Evolutionary conservation across 371 early-diverging fungal genomes (phyloP), one percentile per base, ranked within the genome.

Genomic region (Apophysomyces variabilis): DNA sequence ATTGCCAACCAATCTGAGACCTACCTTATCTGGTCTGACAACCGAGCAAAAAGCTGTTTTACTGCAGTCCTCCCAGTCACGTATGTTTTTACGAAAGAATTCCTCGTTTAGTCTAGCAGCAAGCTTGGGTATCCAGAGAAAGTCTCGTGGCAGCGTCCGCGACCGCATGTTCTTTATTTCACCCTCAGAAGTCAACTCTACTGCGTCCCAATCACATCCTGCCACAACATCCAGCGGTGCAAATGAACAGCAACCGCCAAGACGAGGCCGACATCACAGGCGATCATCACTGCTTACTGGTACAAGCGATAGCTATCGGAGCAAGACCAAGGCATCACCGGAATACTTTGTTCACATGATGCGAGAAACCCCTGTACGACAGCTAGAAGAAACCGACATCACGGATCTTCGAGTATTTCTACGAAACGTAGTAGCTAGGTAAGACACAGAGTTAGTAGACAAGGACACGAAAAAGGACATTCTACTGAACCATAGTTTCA

Each of bases 401-500:
- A 64, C 73, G 21, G 77, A 79, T 62, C 60, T 83, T 14, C 72
- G 79, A 5, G 79, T 83, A 0, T 79, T 74, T 58, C 60, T 83
- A 13, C 70, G 83, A 14, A 83, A 70, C 57, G 81, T 77, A 3
- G 76, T 76, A 1, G 80, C 71, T 21, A 81, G 74, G 73, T 73
- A 71, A 38, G 18, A 7, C 21, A 3, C 13, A 58, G 66, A 18
- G 21, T 6, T 58, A 3, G 14, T 4, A 35, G 38, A 16, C 38
- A n/a, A 5, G 21, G 8, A 56, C 32, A 26, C 32, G 3, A 3
- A 26, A 26, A 26, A 26, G 32, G 32, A 26, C 32, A 26, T 26
- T 26, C 32, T 26, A 26, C 32, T 26, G 32, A 26, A 26, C 32
- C 32, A 26, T 26, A 26, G 3, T 26, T 26, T 26, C 3, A 26